phyloP scores from a whole-genome alignment of 495 filamentous ascomycete species.

The Hypoxylon fragiforme region DNA sequence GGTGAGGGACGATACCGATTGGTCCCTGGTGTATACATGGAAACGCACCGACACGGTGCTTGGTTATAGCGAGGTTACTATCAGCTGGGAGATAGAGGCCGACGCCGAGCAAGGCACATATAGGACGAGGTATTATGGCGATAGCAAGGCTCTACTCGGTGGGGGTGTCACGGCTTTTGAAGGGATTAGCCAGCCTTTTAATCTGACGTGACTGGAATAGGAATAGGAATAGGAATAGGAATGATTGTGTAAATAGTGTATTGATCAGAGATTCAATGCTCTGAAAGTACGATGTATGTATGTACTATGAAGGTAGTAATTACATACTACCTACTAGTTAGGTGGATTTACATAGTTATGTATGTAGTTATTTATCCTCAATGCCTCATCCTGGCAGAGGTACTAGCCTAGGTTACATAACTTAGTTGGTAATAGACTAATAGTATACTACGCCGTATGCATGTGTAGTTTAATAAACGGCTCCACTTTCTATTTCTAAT shows the following conservation, averaged over 20 bases:
- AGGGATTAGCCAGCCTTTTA: constrained; percentile 70
- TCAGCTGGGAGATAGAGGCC: constrained; percentile 75
- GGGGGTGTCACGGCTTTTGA: constrained; percentile 73
- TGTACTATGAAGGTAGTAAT: no score
- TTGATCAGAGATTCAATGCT: no score
- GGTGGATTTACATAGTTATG: no score
- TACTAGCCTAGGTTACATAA: no score
- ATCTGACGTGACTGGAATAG: constrained; percentile 39
- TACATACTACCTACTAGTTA: no score
- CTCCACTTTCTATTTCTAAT: no score
- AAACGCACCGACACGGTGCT: constrained; percentile 69
- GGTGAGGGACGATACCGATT: constrained; percentile 75
- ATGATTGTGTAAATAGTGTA: no score
- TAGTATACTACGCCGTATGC: not conserved
- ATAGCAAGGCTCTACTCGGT: constrained; percentile 64
- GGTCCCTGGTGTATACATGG: constrained; percentile 82
- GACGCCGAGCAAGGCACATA: constrained; percentile 66
- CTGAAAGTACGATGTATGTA: no score
- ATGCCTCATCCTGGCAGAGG: no score
- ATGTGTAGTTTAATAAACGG: not conserved
- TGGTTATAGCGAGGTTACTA: constrained; percentile 75
- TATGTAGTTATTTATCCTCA: no score
- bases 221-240: no score
- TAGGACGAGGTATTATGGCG: constrained; percentile 83
- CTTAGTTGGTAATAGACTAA: no score